Conservation (phyloP, 768 basidiomycete species). For the Hemileccinum rubropunctum region DNA sequence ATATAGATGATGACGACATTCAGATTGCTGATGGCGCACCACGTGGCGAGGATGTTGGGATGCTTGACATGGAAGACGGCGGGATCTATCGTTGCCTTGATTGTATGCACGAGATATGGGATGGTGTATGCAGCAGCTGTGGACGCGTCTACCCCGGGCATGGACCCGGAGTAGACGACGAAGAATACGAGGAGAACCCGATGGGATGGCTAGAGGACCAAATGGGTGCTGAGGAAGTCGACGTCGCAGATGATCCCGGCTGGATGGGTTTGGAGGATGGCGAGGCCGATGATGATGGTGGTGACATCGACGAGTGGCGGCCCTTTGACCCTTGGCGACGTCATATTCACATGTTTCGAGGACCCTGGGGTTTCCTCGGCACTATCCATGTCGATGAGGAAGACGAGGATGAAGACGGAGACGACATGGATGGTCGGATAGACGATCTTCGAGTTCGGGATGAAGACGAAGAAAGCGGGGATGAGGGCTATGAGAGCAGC, state of each 20-base stretch:
- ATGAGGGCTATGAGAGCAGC: conserved; percentile 48
- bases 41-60: conserved; percentile 47
- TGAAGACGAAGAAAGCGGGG: conserved; percentile 27
- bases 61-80: conserved; percentile 72
- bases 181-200: conserved; percentile 31
- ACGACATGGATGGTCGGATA: conserved; percentile 1
- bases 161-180: conserved; percentile 21
- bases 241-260: conserved; percentile 29
- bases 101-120: conserved; percentile 78
- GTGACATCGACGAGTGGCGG: conserved; percentile 22
- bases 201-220: conserved; percentile 37
- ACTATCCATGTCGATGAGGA: conserved; percentile 23
- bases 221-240: conserved; percentile 32
- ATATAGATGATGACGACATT: conserved; percentile 18
- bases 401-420: conserved; percentile 19
- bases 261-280: conserved; percentile 33
- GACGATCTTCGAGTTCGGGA: conserved; percentile 4
- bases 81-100: conserved; percentile 74
- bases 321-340: conserved; percentile 18
- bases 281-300: conserved; percentile 33
- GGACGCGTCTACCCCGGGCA: conserved; percentile 60
- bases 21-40: conserved; percentile 9
- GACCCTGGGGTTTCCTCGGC: conserved; percentile 16
- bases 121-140: conserved; percentile 62
- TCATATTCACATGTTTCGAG: conserved; percentile 13